Evolutionary conservation across 2,329 filamentous ascomycete genomes (phyloP), one percentile per base, ranked within the genome.

Genomic region (Botrytis deweyae): DNA sequence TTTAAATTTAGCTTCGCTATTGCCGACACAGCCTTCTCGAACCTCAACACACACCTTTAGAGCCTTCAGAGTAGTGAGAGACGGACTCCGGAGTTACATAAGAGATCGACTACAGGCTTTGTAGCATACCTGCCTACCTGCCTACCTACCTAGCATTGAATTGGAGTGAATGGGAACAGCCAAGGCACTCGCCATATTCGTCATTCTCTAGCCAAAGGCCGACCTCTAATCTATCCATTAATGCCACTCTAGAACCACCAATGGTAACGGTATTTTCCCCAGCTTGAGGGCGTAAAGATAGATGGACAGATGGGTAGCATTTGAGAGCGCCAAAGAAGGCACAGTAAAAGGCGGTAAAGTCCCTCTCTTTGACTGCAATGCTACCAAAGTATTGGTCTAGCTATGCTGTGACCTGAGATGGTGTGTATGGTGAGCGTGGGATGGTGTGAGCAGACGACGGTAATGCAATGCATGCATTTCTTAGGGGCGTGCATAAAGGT

Each of bases 401-500:
- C 5, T 52, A 18, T 29, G 49, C 44, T n/a, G 49, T 52, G 49
- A 52, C 18, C 10, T 29, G 22, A 42, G 36, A 67, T 67, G 33
- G 33, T 67, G 44, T 20, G 44, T 46, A 7, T 46, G 42, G 42
- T 44, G 42, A 44, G 44, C 20, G 18, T 46, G 44, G 7, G 20
- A 9, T 67, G 44, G 55, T 52, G 64, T 67, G 64, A 40, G 29
- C 40, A n/a, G 29, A 46, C n/a, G 59, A 72, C 44, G 59, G 70
- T 55, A 65, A 65, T 72, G 69, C 69, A 66, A 66, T 61, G 38
- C 38, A 66, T 67, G 12, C 70, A 55, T 72, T 69, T 16, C 36
- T 46, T 49, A 49, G 29, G 42, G 58, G 69, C 20, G 62, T 72
- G 62, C 70, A 72, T 72, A 72, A 72, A 72, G 42, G 29, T 64